Base-by-base conservation (phyloP, 1,139 yeast genomes). In the Martiniozyma asiatica region DNA sequence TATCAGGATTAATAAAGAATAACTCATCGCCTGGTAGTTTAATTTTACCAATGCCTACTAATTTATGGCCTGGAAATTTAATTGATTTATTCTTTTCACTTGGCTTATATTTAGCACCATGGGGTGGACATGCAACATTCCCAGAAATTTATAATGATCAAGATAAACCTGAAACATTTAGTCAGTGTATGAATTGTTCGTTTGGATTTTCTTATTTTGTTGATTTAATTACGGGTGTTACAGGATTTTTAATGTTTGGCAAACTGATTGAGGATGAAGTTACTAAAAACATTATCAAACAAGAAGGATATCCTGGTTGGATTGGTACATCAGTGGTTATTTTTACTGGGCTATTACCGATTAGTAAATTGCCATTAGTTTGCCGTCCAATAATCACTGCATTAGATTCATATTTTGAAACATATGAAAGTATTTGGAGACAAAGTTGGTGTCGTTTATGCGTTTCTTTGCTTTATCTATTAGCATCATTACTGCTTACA, bases 221-320 rank as follows among this genome's bases (percentile, higher is more conserved):
- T 6, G 96, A 87, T 52, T 48, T 71, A 35, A 58, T 78, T 14
- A 82, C 85, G 66, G 95, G 84, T 0, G 59, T 78, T 2, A 56
- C 82, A 26, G 96, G 96, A 1, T 80, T 75, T 50, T 56, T 85
- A 23, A 87, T 87, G 96, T 87, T 82, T 59, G 96, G 97, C 15
- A 56, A 58, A 12, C 48, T 57, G 14, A 82, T 87, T 31, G 66
- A 68, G 42, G 92, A 82, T 46, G 96, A 87, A 52, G 70, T 87
- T 40, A 84, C 96, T 5, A 80, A 75, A 47, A 80, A 75, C 48
- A 63, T 87, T 16, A 55, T 87, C 31, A 49, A 65, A 16, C 76
- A 84, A 1, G 55, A 65, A 6, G 93, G 93, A 0, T 84, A 81
- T 45, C 94, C 96, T 1, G 36, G 48, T 2, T 71, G 74, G 63